phyloP scores from a whole-genome alignment of 352 stramenopile species.

The Phytophthora rubi region DNA sequence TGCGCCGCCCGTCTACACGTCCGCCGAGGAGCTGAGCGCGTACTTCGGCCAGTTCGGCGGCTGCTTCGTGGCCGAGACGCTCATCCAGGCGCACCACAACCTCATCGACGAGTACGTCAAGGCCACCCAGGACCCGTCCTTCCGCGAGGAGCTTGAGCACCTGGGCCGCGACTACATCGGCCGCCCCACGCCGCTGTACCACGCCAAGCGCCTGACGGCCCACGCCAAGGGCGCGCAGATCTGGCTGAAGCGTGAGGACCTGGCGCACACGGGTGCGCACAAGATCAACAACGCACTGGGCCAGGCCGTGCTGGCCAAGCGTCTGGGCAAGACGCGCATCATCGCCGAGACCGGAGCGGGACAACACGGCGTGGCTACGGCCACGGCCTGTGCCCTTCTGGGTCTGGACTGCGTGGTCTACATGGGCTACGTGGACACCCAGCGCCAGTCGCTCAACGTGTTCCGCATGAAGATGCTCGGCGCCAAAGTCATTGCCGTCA shows the following conservation, averaged over 20 bases:
- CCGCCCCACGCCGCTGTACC: slow-evolving; percentile 96
- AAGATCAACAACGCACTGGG: slow-evolving; percentile 99
- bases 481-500: slow-evolving; percentile 97
- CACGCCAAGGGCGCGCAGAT: slow-evolving; percentile 94
- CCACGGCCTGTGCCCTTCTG: slow-evolving; percentile 96
- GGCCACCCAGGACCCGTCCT: slow-evolving; percentile 95
- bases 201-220: slow-evolving; percentile 95
- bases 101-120: slow-evolving; percentile 94
- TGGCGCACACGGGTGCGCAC: slow-evolving; percentile 98
- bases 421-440: slow-evolving; percentile 98
- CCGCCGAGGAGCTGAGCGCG: slow-evolving; percentile 63
- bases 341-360: slow-evolving; percentile 98
- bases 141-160: slow-evolving; percentile 95
- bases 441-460: slow-evolving; percentile 98
- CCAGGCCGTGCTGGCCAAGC: slow-evolving; percentile 95
- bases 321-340: slow-evolving; percentile 97
- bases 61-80: slow-evolving; percentile 97
- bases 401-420: slow-evolving; percentile 97
- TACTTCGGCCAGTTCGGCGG: slow-evolving; percentile 96
- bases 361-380: slow-evolving; percentile 98
- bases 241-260: slow-evolving; percentile 98
- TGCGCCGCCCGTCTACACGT: slow-evolving; percentile 73
- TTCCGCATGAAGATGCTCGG: slow-evolving; percentile 99
- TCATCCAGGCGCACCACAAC: slow-evolving; percentile 96
- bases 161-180: slow-evolving; percentile 95